Evolutionary conservation across 805 yeast genomes (phyloP), one percentile per base, ranked within the genome.

Genomic region (Ogataea ramenticola): DNA sequence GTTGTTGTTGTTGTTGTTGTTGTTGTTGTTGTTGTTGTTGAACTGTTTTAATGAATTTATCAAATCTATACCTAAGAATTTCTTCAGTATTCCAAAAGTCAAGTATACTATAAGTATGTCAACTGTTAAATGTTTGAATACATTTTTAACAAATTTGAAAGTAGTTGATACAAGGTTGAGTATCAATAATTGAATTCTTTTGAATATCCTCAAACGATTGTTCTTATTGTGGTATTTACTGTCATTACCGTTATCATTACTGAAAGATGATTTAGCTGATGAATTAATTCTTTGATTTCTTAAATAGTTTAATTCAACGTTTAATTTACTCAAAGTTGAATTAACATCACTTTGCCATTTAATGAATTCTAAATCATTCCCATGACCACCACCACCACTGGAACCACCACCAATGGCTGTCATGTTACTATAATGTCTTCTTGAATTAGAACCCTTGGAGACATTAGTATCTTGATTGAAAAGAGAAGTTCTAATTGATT

Each of bases 281-380:
- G 42, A 29, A n/a, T 21, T 17, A 31, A 15, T 29, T 17, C 37
- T 17, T 19, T 35, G 31, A 30, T n/a, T 14, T 36, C 42, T 40
- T 44, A 57, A 34, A 32, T 48, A 53, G 7, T 58, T 49, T 16
- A 64, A 47, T 41, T 76, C 80, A 42, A 65, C 58, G 16, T 72
- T 64, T 35, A 77, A 65, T 52, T 69, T 67, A 46, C 64, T 66
- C 43, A 77, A 60, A 8, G 77, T 63, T 40, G 66, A 50, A 47
- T 75, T 76, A 40, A 76, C 71, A 44, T 75, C 80, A 29, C 66
- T 67, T 53, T 75, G 80, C 82, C 82, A 76, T 39, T 62, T 66
- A 36, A 68, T 62, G 47, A 75, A 70, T 35, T 74, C 80, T 6
- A 53, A 16, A 10, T 30, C 40, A 40, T 47, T 46, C 36, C 66